Percentiles rank a stretch among this genome's conserved stretches.
These are phyloP conservation scores for Picea abies DNA, from an alignment of 83 land plant genomes.

Conservation along the genomic window DNA sequence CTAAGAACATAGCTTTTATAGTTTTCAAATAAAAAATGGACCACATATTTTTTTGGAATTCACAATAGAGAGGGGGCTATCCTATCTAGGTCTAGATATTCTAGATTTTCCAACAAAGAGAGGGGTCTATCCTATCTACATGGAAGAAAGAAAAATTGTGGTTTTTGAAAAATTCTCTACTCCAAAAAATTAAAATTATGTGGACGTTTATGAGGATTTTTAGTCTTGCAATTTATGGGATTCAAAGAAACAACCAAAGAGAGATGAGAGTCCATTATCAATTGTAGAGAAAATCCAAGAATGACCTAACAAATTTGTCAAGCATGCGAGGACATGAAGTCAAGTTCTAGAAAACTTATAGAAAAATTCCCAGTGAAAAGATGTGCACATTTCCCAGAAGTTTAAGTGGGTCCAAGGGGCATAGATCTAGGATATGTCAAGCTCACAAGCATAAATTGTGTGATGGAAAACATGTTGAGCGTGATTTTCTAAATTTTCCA, in stretches of 20 bases:
- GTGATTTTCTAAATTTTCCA: slow-evolving; percentile 59
- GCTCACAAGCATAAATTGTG: too few species aligned
- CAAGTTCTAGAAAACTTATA: slow-evolving; percentile 23
- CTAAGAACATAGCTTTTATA: too few species aligned
- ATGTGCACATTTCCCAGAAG: too few species aligned
- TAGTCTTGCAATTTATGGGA: too few species aligned
- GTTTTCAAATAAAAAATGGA: too few species aligned
- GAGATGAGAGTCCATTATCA: too few species aligned
- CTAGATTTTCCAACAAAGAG: slow-evolving; percentile 86
- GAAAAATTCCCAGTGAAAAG: slow-evolving; percentile 26
- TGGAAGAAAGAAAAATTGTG: slow-evolving; percentile 43
- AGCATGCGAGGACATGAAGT: slow-evolving; percentile 63
- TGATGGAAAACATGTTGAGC: too few species aligned
- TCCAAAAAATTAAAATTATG: slow-evolving; percentile 41
- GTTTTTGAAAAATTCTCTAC: slow-evolving; percentile 32
- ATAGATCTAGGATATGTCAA: too few species aligned
- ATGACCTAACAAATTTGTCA: slow-evolving; percentile 58
- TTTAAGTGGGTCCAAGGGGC: too few species aligned
- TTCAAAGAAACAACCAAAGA: too few species aligned
- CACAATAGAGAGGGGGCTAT: too few species aligned
- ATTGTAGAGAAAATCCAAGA: slow-evolving; percentile 28
- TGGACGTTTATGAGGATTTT: slow-evolving; percentile 32
- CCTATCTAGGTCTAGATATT: slow-evolving; percentile 41
- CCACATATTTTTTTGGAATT: too few species aligned
- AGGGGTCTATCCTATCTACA: slow-evolving; percentile 67